Evolutionary conservation across 805 yeast genomes (phyloP).

Genomic region (Suhomyces faveliae): DNA sequence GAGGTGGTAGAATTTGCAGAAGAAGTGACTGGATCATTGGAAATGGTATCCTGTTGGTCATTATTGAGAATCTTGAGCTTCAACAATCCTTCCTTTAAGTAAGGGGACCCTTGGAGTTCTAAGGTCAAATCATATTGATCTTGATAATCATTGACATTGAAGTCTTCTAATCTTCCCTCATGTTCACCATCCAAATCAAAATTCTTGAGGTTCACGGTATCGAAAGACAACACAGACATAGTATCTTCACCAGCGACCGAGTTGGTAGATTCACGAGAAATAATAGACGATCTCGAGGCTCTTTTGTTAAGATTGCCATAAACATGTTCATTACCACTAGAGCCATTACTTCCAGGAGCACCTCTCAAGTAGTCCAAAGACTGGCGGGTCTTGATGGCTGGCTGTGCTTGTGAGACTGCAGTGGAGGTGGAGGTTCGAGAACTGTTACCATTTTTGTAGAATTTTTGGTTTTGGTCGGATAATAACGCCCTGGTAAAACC

Average conservation of each 20-base stretch:
- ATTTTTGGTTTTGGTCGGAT: constrained; percentile 29
- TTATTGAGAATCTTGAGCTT: constrained; percentile 39
- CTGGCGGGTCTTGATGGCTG: constrained; percentile 12
- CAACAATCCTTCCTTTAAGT: constrained; percentile 72
- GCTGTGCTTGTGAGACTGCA: neutral
- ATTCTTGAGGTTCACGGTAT: constrained; percentile 24
- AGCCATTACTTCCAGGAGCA: constrained; percentile 3
- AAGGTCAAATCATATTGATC: constrained; percentile 57
- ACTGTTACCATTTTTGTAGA: constrained; percentile 17
- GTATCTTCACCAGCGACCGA: constrained; percentile 27
- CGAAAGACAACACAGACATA: constrained; percentile 36
- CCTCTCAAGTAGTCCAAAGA: constrained; percentile 28
- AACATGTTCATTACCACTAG: neutral
- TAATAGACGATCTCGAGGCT: constrained; percentile 34
- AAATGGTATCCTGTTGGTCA: constrained; percentile 33
- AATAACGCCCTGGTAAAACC: constrained; percentile 43
- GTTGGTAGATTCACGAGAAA: constrained; percentile 29
- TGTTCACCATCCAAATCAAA: constrained; percentile 11
- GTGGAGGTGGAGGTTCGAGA: constrained; percentile 7
- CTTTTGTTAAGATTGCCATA: constrained; percentile 23
- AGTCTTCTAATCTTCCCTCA: constrained; percentile 28
- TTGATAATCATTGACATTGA: constrained; percentile 40
- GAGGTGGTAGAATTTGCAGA: constrained; percentile 14
- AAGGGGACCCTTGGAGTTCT: constrained; percentile 72
- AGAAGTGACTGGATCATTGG: constrained; percentile 13